phyloP scores from a whole-genome alignment of 495 filamentous ascomycete species.

The Podospora pseudopauciseta region DNA sequence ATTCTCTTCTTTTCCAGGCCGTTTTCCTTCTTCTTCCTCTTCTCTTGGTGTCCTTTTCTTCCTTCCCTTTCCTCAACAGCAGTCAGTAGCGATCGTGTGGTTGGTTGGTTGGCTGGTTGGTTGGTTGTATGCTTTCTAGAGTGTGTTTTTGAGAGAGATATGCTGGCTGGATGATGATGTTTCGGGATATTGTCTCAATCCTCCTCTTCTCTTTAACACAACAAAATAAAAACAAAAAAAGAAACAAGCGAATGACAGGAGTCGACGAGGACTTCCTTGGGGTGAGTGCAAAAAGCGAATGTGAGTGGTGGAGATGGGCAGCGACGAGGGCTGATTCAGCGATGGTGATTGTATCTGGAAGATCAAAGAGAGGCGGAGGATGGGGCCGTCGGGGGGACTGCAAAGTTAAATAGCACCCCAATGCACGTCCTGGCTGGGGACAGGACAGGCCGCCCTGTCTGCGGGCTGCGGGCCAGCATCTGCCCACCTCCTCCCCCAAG shows the following conservation, averaged over 20 bases:
- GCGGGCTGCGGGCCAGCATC: neutral
- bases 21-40: conserved; percentile 19
- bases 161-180: conserved; percentile 1
- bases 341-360: conserved; percentile 35
- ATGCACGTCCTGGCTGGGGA: conserved; percentile 3
- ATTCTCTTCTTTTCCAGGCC: conserved; percentile 13
- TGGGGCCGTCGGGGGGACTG: conserved; percentile 32
- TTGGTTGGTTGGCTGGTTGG: neutral
- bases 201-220: conserved; percentile 13
- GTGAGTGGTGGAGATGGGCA: conserved; percentile 41
- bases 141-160: conserved; percentile 5
- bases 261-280: conserved; percentile 60
- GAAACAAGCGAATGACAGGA: conserved; percentile 60
- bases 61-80: conserved; percentile 20
- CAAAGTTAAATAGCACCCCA: conserved; percentile 35
- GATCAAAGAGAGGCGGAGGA: conserved; percentile 25
- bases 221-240: conserved; percentile 37
- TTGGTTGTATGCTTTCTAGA: neutral
- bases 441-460: conserved; percentile 7
- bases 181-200: conserved; percentile 12
- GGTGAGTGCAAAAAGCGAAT: conserved; percentile 46
- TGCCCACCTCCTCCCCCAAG: neutral
- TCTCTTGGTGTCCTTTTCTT: conserved; percentile 15
- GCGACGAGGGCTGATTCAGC: conserved; percentile 37
- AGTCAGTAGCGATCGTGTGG: conserved; percentile 38